These are phyloP conservation scores for Heimioporus sp. DNA, from an alignment of 768 basidiomycete species.

Conservation along the genomic window DNA sequence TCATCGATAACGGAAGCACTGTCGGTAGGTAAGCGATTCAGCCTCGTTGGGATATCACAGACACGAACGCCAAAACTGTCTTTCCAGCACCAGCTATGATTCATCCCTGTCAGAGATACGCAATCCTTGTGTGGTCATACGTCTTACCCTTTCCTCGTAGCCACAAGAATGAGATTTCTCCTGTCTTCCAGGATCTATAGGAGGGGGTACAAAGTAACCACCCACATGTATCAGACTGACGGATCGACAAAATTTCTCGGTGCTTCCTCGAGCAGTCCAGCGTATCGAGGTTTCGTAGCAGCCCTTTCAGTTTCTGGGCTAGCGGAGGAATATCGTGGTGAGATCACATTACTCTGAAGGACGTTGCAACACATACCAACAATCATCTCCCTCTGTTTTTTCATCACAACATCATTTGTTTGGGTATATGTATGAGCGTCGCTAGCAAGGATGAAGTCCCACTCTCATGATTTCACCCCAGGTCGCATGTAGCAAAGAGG, in stretches of 20 bases:
- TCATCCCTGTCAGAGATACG: neutral
- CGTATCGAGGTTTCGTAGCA: neutral
- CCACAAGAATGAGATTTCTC: slow-evolving; percentile 9
- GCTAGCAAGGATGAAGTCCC: too few relatives aligned
- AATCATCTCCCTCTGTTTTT: neutral
- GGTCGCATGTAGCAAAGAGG: too few relatives aligned
- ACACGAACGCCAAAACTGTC: neutral
- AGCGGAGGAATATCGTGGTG: neutral
- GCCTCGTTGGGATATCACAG: neutral
- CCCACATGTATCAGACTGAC: slow-evolving; percentile 9
- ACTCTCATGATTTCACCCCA: too few relatives aligned
- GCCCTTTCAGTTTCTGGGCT: slow-evolving; percentile 1
- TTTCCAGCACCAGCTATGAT: neutral
- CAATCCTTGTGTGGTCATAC: neutral
- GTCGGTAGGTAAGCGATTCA: too few relatives aligned
- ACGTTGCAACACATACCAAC: neutral
- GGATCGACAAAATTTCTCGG: neutral
- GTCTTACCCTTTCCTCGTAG: slow-evolving; percentile 15
- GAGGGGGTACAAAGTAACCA: slow-evolving; percentile 6
- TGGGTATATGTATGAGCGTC: too few relatives aligned
- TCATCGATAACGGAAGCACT: neutral
- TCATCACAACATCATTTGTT: too few relatives aligned
- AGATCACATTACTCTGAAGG: neutral
- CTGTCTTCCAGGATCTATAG: slow-evolving; percentile 6
- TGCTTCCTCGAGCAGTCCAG: slow-evolving; percentile 4